Base-by-base conservation (phyloP, 1,139 yeast species). In the Debaryomyces psychrophilus region DNA sequence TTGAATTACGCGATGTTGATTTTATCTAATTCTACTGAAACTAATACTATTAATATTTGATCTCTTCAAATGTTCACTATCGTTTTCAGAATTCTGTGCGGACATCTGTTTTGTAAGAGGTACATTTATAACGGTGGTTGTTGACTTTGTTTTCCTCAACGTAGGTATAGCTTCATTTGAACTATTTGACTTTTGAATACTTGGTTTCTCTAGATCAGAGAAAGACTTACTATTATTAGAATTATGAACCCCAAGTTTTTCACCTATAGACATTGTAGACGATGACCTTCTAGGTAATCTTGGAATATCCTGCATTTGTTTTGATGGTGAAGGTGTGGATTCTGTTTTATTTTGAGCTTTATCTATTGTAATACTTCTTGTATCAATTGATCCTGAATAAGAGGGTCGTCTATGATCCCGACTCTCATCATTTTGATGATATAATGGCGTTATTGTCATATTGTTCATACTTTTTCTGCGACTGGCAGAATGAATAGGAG, bases 231-330 rank as follows among this genome's bases (percentile, higher is more conserved):
- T 33, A 8, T 12, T 11, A 8, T 14, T 33, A 43, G 64, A 60
- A 45, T 64, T 60, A 47, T 53, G 58, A 48, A 64, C 61, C n/a
- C 70, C 70, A 6, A 64, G 53, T 48, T 61, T 64, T 3, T 69
- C 68, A 9, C 71, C 71, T 27, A 65, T 60, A 1, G 73, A 68
- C 4, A 71, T 62, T 3, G 68, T 56, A 1, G 71, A 65, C 2
- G 61, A 48, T n/a, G 55, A 58, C 44, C 59, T 52, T 43, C 58
- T 28, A 20, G 41, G 34, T 7, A 38, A 14, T 29, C 27, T 49
- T 20, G 51, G 11, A 26, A 18, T 31, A n/a, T 36, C 25, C n/a
- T 18, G 31, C 11, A 23, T 34, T 36, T 15, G 35, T 11, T 37
- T 37, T 11, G 34, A 25, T 4, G 46, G 46, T n/a, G 46, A 37